phyloP scores from a whole-genome alignment of 1,139 yeast genomes.

The Geotrichum restrictum region DNA sequence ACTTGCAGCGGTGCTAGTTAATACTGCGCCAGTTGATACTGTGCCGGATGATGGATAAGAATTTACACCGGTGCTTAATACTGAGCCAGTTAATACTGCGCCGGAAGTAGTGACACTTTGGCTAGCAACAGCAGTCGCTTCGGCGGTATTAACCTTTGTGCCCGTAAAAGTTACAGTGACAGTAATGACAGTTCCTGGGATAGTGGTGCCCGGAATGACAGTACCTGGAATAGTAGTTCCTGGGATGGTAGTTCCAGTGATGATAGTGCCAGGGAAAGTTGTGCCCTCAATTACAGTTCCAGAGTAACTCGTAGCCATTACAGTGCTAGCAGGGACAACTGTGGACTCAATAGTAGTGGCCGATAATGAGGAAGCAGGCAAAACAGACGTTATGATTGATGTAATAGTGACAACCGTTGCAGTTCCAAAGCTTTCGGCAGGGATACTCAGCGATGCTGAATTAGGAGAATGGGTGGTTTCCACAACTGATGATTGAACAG shows the following conservation, averaged over 20 bases:
- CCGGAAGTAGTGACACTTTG: neutral
- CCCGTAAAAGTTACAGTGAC: constrained; percentile 21
- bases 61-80: neutral
- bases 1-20: neutral
- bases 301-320: constrained; percentile 14
- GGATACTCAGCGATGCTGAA: constrained; percentile 16
- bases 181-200: constrained; percentile 21
- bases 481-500: no score
- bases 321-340: constrained; percentile 9
- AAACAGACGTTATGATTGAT: constrained; percentile 5
- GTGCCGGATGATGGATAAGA: no score
- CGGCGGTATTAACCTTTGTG: neutral
- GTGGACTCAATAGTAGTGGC: constrained; percentile 11
- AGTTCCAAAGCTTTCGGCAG: constrained; percentile 2
- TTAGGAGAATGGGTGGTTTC: no score
- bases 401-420: constrained; percentile 8
- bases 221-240: constrained; percentile 20
- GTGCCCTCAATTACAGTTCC: constrained; percentile 18
- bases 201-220: constrained; percentile 16
- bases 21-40: neutral
- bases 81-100: neutral
- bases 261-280: constrained; percentile 23
- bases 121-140: neutral
- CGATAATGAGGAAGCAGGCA: constrained; percentile 4
- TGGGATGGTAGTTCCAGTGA: constrained; percentile 23